Evolutionary conservation across 805 yeast species (phyloP).

Genomic region (Candida nemodendra): DNA sequence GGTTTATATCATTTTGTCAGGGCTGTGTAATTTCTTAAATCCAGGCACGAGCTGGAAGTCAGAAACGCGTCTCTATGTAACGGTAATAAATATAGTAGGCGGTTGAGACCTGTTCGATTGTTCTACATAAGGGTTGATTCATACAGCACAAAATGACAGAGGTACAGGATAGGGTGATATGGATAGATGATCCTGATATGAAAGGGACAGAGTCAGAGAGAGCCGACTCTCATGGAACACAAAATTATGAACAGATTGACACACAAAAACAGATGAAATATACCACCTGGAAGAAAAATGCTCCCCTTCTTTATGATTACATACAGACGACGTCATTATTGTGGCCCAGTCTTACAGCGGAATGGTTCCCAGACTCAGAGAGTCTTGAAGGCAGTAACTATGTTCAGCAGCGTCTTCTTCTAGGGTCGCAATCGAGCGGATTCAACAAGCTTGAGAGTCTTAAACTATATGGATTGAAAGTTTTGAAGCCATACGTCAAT

Average conservation of each 20-base stretch:
- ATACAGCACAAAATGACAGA: no score
- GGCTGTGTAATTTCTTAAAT: no score
- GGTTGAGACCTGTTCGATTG: no score
- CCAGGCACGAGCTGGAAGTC: no score
- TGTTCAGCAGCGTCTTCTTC: constrained; percentile 41
- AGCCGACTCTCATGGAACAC: no score
- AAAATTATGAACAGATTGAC: constrained; percentile 5
- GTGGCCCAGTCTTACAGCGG: constrained; percentile 64
- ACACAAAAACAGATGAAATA: constrained; percentile 33
- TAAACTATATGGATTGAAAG: constrained; percentile 19
- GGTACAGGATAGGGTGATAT: no score
- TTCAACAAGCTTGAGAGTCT: constrained; percentile 31
- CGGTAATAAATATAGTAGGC: no score
- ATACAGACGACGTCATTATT: constrained; percentile 51
- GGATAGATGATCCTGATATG: no score
- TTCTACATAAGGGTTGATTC: no score
- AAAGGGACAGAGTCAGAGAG: no score
- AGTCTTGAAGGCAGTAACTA: constrained; percentile 26
- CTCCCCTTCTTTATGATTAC: constrained; percentile 53
- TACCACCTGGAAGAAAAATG: constrained; percentile 60
- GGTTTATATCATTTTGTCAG: no score
- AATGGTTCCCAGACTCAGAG: constrained; percentile 61
- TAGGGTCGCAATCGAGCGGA: constrained; percentile 67
- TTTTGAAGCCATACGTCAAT: constrained; percentile 11
- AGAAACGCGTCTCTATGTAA: no score